Conservation (phyloP, 495 filamentous ascomycete species). For the Tuber brumale region DNA sequence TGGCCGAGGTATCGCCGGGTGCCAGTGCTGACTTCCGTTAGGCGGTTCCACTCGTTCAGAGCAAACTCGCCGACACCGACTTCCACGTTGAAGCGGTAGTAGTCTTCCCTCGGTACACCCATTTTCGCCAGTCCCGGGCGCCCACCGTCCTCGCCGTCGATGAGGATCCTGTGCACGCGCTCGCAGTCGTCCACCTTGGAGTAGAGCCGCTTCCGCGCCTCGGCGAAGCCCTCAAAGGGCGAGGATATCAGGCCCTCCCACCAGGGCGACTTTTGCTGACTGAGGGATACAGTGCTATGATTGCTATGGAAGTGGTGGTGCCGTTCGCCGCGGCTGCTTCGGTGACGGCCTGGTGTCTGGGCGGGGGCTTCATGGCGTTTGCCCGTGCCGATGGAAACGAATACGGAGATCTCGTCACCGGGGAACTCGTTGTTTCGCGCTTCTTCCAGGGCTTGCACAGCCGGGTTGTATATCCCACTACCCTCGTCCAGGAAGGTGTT, state of each 20-base stretch:
- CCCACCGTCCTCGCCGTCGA: slow-evolving; percentile 44
- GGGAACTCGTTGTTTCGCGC: slow-evolving; percentile 91
- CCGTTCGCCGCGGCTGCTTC: not conserved
- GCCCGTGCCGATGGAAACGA: slow-evolving; percentile 86
- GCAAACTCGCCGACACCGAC: slow-evolving; percentile 96
- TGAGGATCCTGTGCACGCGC: slow-evolving; percentile 77
- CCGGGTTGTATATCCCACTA: slow-evolving; percentile 82
- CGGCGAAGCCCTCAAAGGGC: slow-evolving; percentile 70
- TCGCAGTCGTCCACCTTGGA: slow-evolving; percentile 93
- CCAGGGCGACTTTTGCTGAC: slow-evolving; percentile 53
- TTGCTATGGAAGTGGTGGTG: slow-evolving; percentile 55
- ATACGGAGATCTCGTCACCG: slow-evolving; percentile 78
- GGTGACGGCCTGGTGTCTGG: slow-evolving; percentile 45
- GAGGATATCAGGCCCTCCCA: slow-evolving; percentile 83
- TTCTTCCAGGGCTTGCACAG: slow-evolving; percentile 79
- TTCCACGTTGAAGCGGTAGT: slow-evolving; percentile 95
- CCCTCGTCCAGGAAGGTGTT: slow-evolving; percentile 93
- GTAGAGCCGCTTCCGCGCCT: slow-evolving; percentile 75
- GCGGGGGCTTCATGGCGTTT: slow-evolving; percentile 58
- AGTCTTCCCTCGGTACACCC: slow-evolving; percentile 79
- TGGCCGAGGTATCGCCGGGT: slow-evolving; percentile 76
- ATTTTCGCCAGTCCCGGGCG: slow-evolving; percentile 66
- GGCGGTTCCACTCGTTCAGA: slow-evolving; percentile 95
- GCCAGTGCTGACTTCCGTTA: slow-evolving; percentile 87
- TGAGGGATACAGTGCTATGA: slow-evolving; percentile 3